Base-by-base conservation (phyloP, 2,329 filamentous ascomycete genomes). In the Bertia moriformis region DNA sequence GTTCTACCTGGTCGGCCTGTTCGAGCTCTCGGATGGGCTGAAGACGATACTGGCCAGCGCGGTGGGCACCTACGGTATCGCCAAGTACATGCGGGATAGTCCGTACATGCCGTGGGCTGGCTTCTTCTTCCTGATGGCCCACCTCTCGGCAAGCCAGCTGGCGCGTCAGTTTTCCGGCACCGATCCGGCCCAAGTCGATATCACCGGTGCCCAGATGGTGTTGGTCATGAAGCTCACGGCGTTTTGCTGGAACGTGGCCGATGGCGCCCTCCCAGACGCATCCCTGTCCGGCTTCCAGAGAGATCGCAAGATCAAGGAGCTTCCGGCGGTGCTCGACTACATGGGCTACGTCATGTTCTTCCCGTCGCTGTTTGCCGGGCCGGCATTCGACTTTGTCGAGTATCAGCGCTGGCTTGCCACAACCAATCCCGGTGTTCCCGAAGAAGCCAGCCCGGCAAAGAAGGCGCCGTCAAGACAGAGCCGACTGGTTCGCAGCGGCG, bases 71-170 rank as follows among this genome's bases (percentile, higher is more conserved):
- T 82, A 82, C 49, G 51, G 63, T 35, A 80, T 82, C 44, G 68
- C 76, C 20, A 67, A 69, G 38, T 73, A 71, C 43, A 58, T 82
- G 19, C 61, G 78, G 43, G 22, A n/a, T 7, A 75, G 75, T 3
- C 75, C 75, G 7, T 67, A 74, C 51, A 82, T 82, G 77, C 77
- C 77, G 53, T 82, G 77, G 77, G 64, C 81, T 32, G 75, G 67
- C 12, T 82, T 82, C 50, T 59, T 72, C 12, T 80, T 76, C 46
- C 55, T 79, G 30, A 81, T 82, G 77, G 70, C 71, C 18, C 75
- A 82, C 55, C 78, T 82, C 76, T 75, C 74, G n/a, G 53, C 78
- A 46, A 78, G 64, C 44, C 77, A 82, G 54, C 71, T 82, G 42
- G 61, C 69, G 45, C 69, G 77, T 13, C 72, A 78, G 49, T 62